Base-by-base conservation (phyloP, 1,139 yeast species). In the Pichia sorboxylosa region DNA sequence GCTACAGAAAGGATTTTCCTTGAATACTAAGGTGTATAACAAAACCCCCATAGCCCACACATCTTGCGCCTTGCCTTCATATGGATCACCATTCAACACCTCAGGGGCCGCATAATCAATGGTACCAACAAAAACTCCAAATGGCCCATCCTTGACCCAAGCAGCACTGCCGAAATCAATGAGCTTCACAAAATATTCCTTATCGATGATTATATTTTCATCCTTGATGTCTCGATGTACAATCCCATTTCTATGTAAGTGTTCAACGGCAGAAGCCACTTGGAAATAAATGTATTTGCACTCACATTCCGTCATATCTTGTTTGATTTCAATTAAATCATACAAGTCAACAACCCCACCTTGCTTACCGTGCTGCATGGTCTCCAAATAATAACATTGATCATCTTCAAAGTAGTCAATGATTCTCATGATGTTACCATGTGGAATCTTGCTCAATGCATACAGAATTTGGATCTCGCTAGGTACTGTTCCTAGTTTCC, bases 91-190 rank as follows among this genome's bases (percentile, higher is more conserved):
- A 33, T 77, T 68, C 23, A 90, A 63, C 1, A 90, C 95, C 55
- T 90, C 98, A 0, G 98, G 97, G 0, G 96, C 92, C 0, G 97
- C 97, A 54, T 87, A 90, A 54, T 90, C 97, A 26, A 90, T 75
- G 0, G 98, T 90, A 2, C 98, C 98, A 2, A 90, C 97, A 58
- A 90, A 90, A 9, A 87, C 94, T 47, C 87, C 95, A 58, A 87
- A 90, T 3, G 97, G 97, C 0, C 97, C 97, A 56, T 78, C 87
- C 42, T 70, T 73, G 16, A 76, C 71, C 54, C 84, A 83, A 0
- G 96, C 94, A 1, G 96, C 94, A 35, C 94, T 78, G 0, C 98
- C 98, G 57, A 85, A 90, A 57, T 90, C 98, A 51, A 90, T 90
- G 39, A 90, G 62, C 54, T 87, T 87, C 36, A 84, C 76, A 24